phyloP scores from a whole-genome alignment of 306 rosid species.

The Lagenaria siceraria region DNA sequence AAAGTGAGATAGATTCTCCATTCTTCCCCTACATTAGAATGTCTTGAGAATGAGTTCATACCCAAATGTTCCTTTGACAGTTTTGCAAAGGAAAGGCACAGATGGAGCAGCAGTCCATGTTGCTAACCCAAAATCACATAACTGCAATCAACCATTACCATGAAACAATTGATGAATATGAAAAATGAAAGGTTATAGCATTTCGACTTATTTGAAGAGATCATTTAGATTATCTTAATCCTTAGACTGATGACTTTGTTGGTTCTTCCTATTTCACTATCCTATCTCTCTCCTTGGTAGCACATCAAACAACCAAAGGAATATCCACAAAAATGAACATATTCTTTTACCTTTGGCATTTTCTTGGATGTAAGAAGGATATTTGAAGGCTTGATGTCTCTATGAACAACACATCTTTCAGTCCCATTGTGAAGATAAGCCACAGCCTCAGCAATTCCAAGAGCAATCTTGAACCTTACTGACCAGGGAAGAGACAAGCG shows the following conservation, averaged over 20 bases:
- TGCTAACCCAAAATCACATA: conserved; percentile 93
- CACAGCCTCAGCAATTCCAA: conserved; percentile 78
- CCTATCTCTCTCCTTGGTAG: too few species aligned
- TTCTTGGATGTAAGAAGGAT: conserved; percentile 88
- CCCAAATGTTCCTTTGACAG: conserved; percentile 99
- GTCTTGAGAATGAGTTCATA: conserved; percentile 14
- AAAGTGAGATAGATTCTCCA: conserved; percentile 2
- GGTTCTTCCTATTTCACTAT: not conserved
- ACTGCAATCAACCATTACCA: conserved; percentile 23
- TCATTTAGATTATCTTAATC: not conserved
- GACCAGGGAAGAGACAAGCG: conserved; percentile 60
- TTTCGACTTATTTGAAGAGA: not conserved
- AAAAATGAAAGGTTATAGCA: not conserved
- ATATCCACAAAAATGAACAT: not conserved
- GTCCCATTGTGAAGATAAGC: conserved; percentile 81
- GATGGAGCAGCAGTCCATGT: conserved; percentile 99
- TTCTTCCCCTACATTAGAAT: not conserved
- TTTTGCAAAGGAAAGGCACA: conserved; percentile 90
- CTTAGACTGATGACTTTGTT: not conserved
- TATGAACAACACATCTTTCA: conserved; percentile 87
- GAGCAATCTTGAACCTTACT: conserved; percentile 79
- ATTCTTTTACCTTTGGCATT: conserved; percentile 51
- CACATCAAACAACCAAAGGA: not conserved
- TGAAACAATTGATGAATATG: conserved; percentile 11
- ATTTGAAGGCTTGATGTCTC: conserved; percentile 93